Conservation (phyloP, 305 asterid species). For the Euphrasia arctica region DNA sequence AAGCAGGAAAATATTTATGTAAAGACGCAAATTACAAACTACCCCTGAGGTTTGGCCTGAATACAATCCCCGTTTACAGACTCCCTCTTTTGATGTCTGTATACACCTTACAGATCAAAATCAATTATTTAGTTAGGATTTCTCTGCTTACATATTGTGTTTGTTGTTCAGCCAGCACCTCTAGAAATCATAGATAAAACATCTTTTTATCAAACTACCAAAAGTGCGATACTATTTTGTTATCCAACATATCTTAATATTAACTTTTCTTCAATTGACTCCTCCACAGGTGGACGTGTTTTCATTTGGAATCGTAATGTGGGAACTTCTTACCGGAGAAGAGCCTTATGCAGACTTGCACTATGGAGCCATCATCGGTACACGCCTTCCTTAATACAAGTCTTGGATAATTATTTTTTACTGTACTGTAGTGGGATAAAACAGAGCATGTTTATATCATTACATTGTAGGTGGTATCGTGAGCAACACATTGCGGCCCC, state of each 20-base stretch:
- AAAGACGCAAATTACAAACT: not conserved
- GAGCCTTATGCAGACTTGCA: slow-evolving; percentile 95
- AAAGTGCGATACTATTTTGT: too few species aligned
- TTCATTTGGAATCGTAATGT: slow-evolving; percentile 92
- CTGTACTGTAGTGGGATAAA: not conserved
- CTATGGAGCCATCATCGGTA: slow-evolving; percentile 97
- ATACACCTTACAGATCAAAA: too few species aligned
- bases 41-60: not conserved
- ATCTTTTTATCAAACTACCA: too few species aligned
- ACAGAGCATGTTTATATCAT: not conserved
- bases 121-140: too few species aligned
- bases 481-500: slow-evolving; percentile 93
- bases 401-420: not conserved
- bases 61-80: not conserved
- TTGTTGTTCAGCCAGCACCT: too few species aligned
- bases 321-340: slow-evolving; percentile 97
- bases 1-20: not conserved
- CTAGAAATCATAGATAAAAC: too few species aligned
- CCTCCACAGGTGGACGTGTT: slow-evolving; percentile 78
- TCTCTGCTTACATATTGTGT: too few species aligned
- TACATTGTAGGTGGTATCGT: slow-evolving; percentile 76
- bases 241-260: not conserved
- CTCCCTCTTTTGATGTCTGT: too few species aligned
- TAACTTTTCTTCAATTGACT: slow-evolving; percentile 1
- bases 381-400: slow-evolving; percentile 24